Percentiles rank a stretch among this genome's conserved stretches.
These are phyloP conservation scores for Dactylis glomerata DNA, from an alignment of 176 grass and related monocot genomes.

Conservation along the genomic window DNA sequence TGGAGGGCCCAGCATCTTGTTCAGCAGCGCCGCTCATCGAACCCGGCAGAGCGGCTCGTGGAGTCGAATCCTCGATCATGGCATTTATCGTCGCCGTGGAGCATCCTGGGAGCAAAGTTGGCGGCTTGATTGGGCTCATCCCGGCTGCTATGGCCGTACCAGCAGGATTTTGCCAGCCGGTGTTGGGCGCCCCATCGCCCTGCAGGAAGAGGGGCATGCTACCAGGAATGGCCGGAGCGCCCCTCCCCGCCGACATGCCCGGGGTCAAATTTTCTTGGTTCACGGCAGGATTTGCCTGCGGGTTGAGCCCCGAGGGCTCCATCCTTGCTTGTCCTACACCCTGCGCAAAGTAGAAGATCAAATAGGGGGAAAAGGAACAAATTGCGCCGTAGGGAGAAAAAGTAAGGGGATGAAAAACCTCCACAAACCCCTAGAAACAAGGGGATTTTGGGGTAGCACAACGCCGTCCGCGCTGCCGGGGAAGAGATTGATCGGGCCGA, in stretches of 20 bases:
- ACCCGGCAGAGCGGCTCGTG: not conserved
- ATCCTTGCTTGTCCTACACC: constrained; percentile 13
- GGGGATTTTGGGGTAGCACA: not conserved
- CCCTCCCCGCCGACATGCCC: constrained; percentile 19
- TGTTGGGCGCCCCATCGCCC: not conserved
- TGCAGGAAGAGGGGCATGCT: not conserved
- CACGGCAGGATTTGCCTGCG: constrained; percentile 13
- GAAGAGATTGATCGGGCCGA: not conserved
- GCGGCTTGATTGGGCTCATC: not conserved
- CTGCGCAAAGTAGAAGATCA: constrained; percentile 20
- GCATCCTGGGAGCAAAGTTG: not conserved
- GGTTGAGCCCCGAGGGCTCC: constrained; percentile 20
- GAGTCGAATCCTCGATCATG: not conserved
- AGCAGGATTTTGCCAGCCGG: constrained; percentile 8
- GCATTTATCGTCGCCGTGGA: constrained; percentile 17
- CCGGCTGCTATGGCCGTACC: not conserved
- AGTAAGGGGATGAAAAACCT: not conserved
- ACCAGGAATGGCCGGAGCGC: not conserved
- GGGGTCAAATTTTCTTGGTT: constrained; percentile 4
- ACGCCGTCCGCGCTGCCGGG: not conserved
- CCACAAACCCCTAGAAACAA: constrained; percentile 1
- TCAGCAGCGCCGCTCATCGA: not conserved
- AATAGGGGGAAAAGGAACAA: not conserved
- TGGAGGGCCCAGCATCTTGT: constrained; percentile 7
- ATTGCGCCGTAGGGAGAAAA: not conserved